Base-by-base conservation (phyloP, 441 rosid species). In the Pelargonium myrrhifolium region DNA sequence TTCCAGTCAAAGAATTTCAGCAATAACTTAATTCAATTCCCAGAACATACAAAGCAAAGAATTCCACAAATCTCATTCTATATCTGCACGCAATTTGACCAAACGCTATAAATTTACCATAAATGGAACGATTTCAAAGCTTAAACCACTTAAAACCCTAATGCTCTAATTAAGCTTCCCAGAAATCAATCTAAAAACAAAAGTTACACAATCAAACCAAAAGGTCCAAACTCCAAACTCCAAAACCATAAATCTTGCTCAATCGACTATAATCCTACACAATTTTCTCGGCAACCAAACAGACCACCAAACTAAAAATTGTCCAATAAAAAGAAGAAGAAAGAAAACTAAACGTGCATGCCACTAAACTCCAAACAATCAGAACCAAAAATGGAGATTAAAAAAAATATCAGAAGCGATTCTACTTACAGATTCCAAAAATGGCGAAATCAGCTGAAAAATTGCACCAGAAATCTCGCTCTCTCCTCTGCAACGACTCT, bases 11-110 rank as follows among this genome's bases (percentile, higher is more conserved):
- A 58, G 15, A 39, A 53, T 49, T 49, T 49, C 56, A 49, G 20
- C n/a, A 49, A 49, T 14, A 49, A 49, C 56, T 14, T 63, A 49
- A 37, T 22, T 65, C 18, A 22, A 55, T 14, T 43, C 65, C 69
- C 59, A 28, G 6, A 42, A 35, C 22, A 24, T 12, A 28, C 39
- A 40, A 7, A 15, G 58, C 47, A 18, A 20, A 10, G 28, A 56
- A 20, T 18, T 18, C n/a, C 15, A 28, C 58, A 68, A 47, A 66
- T 20, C 10, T 49, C 42, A 61, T 53, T 22, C 58, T 18, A 60
- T 9, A 73, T 43, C 75, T 70, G 71, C 76, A 66, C 58, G 64
- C 28, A 55, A 72, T 28, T 47, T 18, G 17, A 70, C 70, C 62
- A 18, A 17, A 24, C 65, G 45, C 21, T 26, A 60, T 35, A 35